Evolutionary conservation across 345 rosid species (phyloP).

Genomic region (Lagerstroemia speciosa): DNA sequence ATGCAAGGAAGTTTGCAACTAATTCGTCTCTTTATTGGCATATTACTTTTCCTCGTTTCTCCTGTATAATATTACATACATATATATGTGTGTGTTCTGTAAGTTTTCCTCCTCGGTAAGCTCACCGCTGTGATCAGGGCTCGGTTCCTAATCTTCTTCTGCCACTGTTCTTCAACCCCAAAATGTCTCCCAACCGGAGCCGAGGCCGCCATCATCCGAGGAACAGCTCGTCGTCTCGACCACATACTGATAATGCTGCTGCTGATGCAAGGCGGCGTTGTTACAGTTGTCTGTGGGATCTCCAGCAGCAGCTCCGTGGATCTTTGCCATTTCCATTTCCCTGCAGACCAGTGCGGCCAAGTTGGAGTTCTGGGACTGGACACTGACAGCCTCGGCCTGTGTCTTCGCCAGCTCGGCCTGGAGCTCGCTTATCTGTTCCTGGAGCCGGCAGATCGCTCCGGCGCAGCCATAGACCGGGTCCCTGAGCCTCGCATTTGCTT

Average conservation of each 20-base stretch:
- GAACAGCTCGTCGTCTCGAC: conserved; percentile 32
- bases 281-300: background rate
- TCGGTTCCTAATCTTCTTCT: too few species aligned
- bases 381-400: conserved; percentile 41
- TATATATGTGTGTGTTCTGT: too few species aligned
- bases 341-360: conserved; percentile 30
- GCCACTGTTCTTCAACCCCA: conserved; percentile 20
- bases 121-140: too few species aligned
- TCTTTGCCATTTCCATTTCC: conserved; percentile 46
- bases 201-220: conserved; percentile 32
- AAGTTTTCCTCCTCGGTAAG: too few species aligned
- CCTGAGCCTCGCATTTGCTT: conserved; percentile 67
- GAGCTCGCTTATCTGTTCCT: conserved; percentile 45
- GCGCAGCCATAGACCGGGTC: conserved; percentile 83
- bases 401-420: conserved; percentile 52
- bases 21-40: too few species aligned
- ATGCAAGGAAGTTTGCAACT: too few species aligned
- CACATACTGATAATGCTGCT: conserved; percentile 12
- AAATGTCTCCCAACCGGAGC: conserved; percentile 43
- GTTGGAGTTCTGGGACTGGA: conserved; percentile 52
- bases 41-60: too few species aligned
- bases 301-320: conserved; percentile 14
- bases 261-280: background rate
- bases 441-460: conserved; percentile 50
- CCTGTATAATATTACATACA: too few species aligned